A percentile compares a stretch with the other conserved stretches of the same genome.
phyloP scores from a whole-genome alignment of 257 asterid species.

The Solanum pennellii region DNA sequence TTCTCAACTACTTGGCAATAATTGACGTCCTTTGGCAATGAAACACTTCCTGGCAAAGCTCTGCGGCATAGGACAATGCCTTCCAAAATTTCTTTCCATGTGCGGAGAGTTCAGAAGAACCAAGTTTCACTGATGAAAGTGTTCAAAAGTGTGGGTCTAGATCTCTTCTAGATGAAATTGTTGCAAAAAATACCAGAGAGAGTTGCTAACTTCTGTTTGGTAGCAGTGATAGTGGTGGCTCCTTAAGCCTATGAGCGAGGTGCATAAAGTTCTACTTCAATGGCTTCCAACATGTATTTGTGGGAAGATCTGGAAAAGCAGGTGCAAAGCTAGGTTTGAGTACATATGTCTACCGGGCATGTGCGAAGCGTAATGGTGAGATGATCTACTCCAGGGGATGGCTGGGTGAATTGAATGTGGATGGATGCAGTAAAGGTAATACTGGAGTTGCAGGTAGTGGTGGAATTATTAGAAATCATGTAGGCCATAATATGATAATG shows the following conservation, averaged over 20 bases:
- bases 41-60: neutral
- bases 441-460: neutral
- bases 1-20: neutral
- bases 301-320: neutral
- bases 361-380: neutral
- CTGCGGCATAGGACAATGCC: neutral
- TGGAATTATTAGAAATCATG: neutral
- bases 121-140: neutral
- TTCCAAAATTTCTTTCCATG: neutral
- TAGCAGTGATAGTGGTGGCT: neutral
- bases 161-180: neutral
- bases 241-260: neutral
- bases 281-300: neutral
- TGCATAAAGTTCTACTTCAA: neutral
- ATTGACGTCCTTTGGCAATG: neutral
- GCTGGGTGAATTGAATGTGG: neutral
- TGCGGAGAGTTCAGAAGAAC: neutral
- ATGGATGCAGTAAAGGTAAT: neutral
- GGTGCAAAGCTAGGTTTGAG: neutral
- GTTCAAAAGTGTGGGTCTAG: neutral
- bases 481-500: neutral
- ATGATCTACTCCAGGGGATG: neutral
- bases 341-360: neutral
- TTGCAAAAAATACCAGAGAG: neutral
- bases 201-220: neutral